Evolutionary conservation across 768 basidiomycete genomes (phyloP).

Genomic region (Antrodiella citrinella): DNA sequence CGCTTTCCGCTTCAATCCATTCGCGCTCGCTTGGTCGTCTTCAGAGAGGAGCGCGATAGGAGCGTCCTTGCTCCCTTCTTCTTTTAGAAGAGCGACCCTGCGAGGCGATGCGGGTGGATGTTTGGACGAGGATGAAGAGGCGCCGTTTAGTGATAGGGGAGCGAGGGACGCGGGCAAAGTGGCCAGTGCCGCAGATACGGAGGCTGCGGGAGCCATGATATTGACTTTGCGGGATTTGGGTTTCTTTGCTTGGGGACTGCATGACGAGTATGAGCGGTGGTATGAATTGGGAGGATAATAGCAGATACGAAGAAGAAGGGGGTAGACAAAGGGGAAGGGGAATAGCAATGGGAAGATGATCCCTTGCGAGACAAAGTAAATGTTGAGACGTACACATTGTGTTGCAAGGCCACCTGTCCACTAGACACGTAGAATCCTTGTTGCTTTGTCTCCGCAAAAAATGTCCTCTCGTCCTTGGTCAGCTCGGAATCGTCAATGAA

Average conservation of each 20-base stretch:
- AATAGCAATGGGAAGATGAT: not conserved
- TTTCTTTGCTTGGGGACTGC: constrained; percentile 54
- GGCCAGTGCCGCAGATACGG: constrained; percentile 20
- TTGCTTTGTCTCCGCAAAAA: constrained; percentile 86
- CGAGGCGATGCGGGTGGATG: not conserved
- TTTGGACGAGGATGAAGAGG: not conserved
- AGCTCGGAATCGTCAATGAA: constrained; percentile 98
- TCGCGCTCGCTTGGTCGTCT: constrained; percentile 28
- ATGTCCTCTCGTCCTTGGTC: constrained; percentile 82
- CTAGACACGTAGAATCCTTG: constrained; percentile 88
- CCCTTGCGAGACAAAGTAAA: not conserved
- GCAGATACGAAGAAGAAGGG: constrained; percentile 3
- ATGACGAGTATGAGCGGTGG: not conserved
- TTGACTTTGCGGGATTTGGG: constrained; percentile 55
- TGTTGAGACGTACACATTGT: constrained; percentile 50
- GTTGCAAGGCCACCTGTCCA: constrained; percentile 81
- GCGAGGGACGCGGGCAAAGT: constrained; percentile 12
- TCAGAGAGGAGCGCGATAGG: constrained; percentile 35
- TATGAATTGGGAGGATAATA: not conserved
- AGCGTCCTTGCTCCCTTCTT: constrained; percentile 39
- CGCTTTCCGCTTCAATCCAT: constrained; percentile 18
- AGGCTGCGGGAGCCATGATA: constrained; percentile 22
- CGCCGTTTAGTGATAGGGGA: constrained; percentile 5
- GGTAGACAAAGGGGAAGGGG: constrained; percentile 3
- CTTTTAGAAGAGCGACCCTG: constrained; percentile 19